Evolutionary conservation across 306 rosid species (phyloP).

Genomic region (Luffa acutangula): DNA sequence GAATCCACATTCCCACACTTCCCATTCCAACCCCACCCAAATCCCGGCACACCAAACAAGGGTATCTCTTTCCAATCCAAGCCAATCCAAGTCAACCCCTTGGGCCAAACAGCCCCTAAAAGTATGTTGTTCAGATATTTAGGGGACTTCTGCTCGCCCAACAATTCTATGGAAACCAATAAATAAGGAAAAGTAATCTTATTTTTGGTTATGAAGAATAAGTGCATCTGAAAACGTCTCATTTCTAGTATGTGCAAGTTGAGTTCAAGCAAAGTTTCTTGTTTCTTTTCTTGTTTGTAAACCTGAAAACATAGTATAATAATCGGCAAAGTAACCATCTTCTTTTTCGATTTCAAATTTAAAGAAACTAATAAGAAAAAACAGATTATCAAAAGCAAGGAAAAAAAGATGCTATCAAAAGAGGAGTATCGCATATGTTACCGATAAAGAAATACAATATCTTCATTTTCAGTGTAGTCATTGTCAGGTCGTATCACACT

Average conservation of each 20-base stretch:
- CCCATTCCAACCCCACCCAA: no score
- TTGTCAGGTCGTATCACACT: slow-evolving; percentile 74
- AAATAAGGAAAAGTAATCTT: background rate
- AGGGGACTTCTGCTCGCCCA: background rate
- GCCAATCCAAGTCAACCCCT: no score
- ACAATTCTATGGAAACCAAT: background rate
- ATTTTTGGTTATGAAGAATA: background rate
- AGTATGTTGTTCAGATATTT: background rate
- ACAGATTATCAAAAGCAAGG: background rate
- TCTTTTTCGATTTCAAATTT: background rate
- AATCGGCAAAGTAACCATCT: background rate
- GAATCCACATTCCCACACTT: no score
- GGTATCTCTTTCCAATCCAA: no score
- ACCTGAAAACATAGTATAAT: background rate
- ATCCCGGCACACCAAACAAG: no score
- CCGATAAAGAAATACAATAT: slow-evolving; percentile 76
- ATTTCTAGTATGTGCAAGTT: slow-evolving; percentile 4
- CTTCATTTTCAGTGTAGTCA: slow-evolving; percentile 43
- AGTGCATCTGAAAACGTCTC: background rate
- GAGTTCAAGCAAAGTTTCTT: background rate
- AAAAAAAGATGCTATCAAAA: background rate
- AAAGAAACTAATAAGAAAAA: background rate
- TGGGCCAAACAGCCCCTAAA: no score
- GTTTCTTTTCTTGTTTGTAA: background rate
- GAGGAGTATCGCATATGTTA: slow-evolving; percentile 23